A percentile compares a stretch with the other conserved stretches of the same genome.
phyloP scores from a whole-genome alignment of 1,139 yeast genomes.

The Kazachstania sp. region DNA sequence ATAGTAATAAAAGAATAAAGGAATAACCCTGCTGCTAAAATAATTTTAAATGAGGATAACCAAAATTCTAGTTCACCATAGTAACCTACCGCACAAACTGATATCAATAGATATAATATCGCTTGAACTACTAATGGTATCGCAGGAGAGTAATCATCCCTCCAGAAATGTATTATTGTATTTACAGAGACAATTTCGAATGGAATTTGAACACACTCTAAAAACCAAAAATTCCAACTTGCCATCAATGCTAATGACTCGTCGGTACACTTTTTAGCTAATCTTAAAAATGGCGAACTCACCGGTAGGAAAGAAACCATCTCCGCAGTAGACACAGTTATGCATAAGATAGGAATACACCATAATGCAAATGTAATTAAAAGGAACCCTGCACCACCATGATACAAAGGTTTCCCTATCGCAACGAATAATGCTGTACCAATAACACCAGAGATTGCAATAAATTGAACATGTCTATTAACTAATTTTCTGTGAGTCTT shows the following conservation, averaged over 20 bases:
- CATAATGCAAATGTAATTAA: constrained; percentile 55
- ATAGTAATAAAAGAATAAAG: constrained; percentile 67
- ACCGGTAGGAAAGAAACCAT: constrained; percentile 76
- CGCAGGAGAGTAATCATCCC: constrained; percentile 62
- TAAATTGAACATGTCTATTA: constrained; percentile 63
- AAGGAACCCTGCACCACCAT: constrained; percentile 73
- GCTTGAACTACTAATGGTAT: constrained; percentile 58
- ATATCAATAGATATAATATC: constrained; percentile 51
- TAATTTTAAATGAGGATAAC: constrained; percentile 65
- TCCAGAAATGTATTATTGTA: constrained; percentile 71
- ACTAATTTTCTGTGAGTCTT: constrained; percentile 37
- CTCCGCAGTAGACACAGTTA: constrained; percentile 70
- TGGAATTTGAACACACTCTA: constrained; percentile 70
- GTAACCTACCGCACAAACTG: constrained; percentile 59
- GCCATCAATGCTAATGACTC: constrained; percentile 72
- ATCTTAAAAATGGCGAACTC: constrained; percentile 52
- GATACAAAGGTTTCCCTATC: constrained; percentile 57
- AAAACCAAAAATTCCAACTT: constrained; percentile 72
- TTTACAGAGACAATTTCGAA: constrained; percentile 77
- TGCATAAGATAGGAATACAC: constrained; percentile 53
- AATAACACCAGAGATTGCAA: constrained; percentile 78
- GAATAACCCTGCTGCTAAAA: constrained; percentile 63
- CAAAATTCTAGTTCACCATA: constrained; percentile 80
- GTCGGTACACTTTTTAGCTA: constrained; percentile 51
- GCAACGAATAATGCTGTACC: constrained; percentile 77